phyloP scores from a whole-genome alignment of 257 asterid genomes.

The Echites panduratus region DNA sequence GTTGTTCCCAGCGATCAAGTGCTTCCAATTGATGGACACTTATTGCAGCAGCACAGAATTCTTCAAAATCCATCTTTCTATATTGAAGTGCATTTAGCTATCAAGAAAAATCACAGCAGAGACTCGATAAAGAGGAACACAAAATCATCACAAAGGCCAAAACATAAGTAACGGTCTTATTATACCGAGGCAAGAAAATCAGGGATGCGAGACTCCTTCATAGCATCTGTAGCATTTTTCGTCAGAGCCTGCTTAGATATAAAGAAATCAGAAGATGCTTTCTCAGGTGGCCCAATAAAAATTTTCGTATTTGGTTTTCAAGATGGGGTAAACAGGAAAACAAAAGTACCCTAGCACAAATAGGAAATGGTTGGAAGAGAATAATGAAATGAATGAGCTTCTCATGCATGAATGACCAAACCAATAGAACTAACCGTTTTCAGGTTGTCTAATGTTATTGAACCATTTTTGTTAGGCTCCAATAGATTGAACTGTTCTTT shows the following conservation, averaged over 20 bases:
- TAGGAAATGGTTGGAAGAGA: background rate
- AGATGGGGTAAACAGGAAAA: background rate
- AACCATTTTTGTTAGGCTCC: constrained; percentile 71
- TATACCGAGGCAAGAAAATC: constrained; percentile 54
- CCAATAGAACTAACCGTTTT: constrained; percentile 43
- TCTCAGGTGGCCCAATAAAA: background rate
- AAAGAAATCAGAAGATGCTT: constrained; percentile 8
- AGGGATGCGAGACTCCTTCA: constrained; percentile 48
- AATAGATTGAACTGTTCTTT: constrained; percentile 61
- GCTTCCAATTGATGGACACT: constrained; percentile 61
- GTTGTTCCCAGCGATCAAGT: constrained; percentile 57
- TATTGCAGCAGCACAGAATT: constrained; percentile 67
- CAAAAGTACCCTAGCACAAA: background rate
- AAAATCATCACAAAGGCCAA: background rate
- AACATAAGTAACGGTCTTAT: background rate
- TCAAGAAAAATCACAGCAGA: constrained; percentile 10
- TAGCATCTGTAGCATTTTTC: constrained; percentile 44
- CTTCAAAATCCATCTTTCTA: constrained; percentile 66
- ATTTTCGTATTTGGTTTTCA: background rate
- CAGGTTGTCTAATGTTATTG: constrained; percentile 58
- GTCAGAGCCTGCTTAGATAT: constrained; percentile 36
- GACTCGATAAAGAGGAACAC: constrained; percentile 1
- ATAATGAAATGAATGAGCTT: background rate
- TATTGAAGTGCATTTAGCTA: constrained; percentile 72
- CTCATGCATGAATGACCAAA: background rate